Evolutionary conservation across 1,284 basidiomycete genomes (phyloP), one percentile per base, ranked within the genome.

Genomic region (Volvariella volvacea): DNA sequence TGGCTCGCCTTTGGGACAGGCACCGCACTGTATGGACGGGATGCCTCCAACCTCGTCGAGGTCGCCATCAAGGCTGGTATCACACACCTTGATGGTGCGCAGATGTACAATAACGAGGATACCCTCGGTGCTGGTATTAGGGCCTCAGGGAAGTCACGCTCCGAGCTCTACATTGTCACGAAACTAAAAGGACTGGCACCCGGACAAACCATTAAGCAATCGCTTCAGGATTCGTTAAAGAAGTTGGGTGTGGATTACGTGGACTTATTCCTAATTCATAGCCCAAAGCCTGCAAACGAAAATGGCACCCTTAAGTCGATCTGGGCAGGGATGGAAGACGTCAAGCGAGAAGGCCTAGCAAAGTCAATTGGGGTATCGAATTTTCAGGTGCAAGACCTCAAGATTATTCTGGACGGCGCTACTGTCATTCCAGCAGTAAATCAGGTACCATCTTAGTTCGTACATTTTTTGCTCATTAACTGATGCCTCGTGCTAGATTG

Each of bases 321-420:
- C 42, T 93, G 90, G 90, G 73, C 73, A 50, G 71, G 73, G 10
- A 74, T 92, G 71, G 88, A 91, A 58, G 75, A 71, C 37, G 63
- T 84, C 41, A 73, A 86, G 61, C 64, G 64, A 39, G 78, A 78
- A 39, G 87, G 87, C 1, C 63, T 90, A 38, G 68, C 86, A 31
- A 84, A 75, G 61, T 82, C 79, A 33, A 88, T 94, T 47, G 92
- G 92, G 1, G 88, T 95, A 12, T 88, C 83, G 44, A 94, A 94
- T 67, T 92, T 85, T 62, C 73, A 70, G 14, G 70, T 82, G 15
- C 65, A 77, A 47, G 74, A 92, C 52, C 63, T 93, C 36, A 63
- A 80, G 48, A 74, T 75, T 42, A 65, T 92, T 31, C 56, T 88
- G 21, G 69, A 74, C 25, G 70, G 62, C 20, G 83, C 78, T 19